These are phyloP conservation scores for Aspergillus sp. DNA, from an alignment of 2,329 filamentous ascomycete species.

Conservation along the genomic window DNA sequence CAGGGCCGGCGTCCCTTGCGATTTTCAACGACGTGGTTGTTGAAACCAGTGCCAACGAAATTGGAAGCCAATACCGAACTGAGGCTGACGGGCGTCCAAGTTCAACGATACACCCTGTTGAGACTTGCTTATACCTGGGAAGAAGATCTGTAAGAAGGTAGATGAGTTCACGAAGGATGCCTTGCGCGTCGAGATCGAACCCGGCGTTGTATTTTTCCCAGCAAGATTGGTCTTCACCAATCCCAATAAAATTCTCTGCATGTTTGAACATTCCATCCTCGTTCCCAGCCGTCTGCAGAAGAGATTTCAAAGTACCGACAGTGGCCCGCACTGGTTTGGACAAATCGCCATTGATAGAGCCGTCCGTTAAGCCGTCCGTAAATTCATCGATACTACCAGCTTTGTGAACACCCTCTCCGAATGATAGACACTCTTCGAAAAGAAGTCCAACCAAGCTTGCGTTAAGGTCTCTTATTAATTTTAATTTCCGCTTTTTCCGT, in stretches of 20 bases:
- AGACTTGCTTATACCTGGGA: constrained; percentile 63
- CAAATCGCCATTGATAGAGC: constrained; percentile 51
- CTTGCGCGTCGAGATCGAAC: constrained; percentile 31
- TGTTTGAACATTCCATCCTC: constrained; percentile 57
- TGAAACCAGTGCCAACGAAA: constrained; percentile 69
- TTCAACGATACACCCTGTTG: constrained; percentile 55
- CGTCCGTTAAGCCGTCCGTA: constrained; percentile 15
- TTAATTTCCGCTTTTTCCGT: constrained; percentile 70
- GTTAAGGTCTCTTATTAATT: constrained; percentile 73
- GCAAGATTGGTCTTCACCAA: constrained; percentile 61
- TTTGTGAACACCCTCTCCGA: constrained; percentile 60
- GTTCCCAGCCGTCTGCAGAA: constrained; percentile 69
- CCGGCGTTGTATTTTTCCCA: constrained; percentile 12
- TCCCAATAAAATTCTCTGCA: constrained; percentile 57
- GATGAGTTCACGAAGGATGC: constrained; percentile 36
- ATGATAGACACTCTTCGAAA: constrained; percentile 78
- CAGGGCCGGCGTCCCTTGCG: constrained; percentile 69
- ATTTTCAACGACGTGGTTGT: constrained; percentile 84
- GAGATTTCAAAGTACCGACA: constrained; percentile 81
- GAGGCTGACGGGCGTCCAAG: constrained; percentile 75
- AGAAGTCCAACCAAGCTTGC: constrained; percentile 84
- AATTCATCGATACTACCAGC: constrained; percentile 47
- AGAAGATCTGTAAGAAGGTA: constrained; percentile 68
- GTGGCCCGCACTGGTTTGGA: constrained; percentile 77
- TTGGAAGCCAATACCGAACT: constrained; percentile 86